Conservation (phyloP, 1,284 basidiomycete genomes). For the Kalmanozyma brasiliensis region DNA sequence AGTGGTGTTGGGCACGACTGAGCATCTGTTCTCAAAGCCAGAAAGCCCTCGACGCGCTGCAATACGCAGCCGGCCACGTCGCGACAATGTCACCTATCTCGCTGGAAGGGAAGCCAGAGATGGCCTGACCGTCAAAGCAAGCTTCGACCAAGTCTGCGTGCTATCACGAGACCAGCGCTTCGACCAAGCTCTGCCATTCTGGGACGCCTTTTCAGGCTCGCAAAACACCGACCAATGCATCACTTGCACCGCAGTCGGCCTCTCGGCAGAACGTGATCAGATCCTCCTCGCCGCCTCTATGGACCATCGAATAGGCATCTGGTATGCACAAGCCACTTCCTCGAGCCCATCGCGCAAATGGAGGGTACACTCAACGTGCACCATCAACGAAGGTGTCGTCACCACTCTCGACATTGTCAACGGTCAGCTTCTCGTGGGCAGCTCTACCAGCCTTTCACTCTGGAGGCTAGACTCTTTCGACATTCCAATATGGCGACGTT, state of each 20-base stretch:
- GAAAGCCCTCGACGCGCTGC: conserved; percentile 7
- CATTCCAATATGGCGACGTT: conserved; percentile 43
- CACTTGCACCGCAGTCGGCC: conserved; percentile 29
- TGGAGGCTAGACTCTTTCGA: conserved; percentile 44
- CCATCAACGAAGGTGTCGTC: conserved; percentile 34
- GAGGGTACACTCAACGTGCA: conserved; percentile 50
- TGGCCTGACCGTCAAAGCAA: conserved; percentile 30
- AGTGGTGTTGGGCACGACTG: conserved; percentile 29
- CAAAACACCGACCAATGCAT: conserved; percentile 28
- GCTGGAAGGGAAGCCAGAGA: conserved; percentile 28
- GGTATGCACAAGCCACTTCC: conserved; percentile 25
- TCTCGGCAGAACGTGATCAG: conserved; percentile 13
- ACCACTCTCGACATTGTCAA: conserved; percentile 33
- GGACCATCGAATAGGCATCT: conserved; percentile 49
- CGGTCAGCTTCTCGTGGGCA: conserved; percentile 40
- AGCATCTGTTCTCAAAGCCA: background rate
- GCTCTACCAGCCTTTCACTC: conserved; percentile 23
- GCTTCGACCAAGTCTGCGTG: conserved; percentile 46
- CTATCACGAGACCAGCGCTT: conserved; percentile 41
- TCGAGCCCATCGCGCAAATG: conserved; percentile 31
- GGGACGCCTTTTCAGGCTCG: conserved; percentile 49
- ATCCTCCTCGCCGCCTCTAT: conserved; percentile 40
- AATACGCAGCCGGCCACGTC: background rate
- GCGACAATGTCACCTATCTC: conserved; percentile 17
- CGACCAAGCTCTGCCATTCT: conserved; percentile 48